Evolutionary conservation across 2,329 filamentous ascomycete genomes (phyloP), one percentile per base, ranked within the genome.

Genomic region (Pestalotiopsis sp.): DNA sequence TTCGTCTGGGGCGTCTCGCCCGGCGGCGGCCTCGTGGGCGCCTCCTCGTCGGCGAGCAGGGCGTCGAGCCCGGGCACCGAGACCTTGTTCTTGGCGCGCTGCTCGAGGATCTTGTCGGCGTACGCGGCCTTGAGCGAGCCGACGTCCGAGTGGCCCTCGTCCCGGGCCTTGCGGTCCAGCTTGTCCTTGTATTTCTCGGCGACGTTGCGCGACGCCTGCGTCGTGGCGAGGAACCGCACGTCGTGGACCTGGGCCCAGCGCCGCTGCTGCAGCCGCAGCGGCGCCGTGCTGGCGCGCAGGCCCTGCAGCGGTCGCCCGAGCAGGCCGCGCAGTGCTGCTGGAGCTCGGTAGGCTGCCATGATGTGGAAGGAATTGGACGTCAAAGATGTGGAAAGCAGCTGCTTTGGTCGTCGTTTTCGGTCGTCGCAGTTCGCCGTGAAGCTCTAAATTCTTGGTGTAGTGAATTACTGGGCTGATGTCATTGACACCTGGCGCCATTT

Each of bases 221-320:
- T 93, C 17, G 94, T 96, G 70, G 92, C 92, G 60, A 97, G 88
- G 85, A 95, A 97, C 72, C 95, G 93, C 62, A 97, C 91, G 80
- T 98, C 93, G 80, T 97, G 93, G 38, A 98, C 94, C 76, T 93
- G 93, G 2, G 95, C 95, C 92, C 93, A 97, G 78, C 95, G 90
- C 68, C 91, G 89, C 80, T 98, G 95, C 73, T 83, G 78, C 9
- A 14, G 27, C 23, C 45, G 45, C 31, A n/a, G 17, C 36, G 67
- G 41, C 2, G 68, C 78, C 4, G 45, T 20, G 14, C 13, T 11
- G 59, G 13, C 27, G 73, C 66, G 76, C 75, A 70, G 77, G 78
- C 66, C 13, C 78, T 77, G 68, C 75, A 75, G 73, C 74, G 74
- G 68, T 78, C 72, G 71, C 61, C 77, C 76, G 12, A 81, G 67